Percentiles rank a stretch among this genome's conserved stretches.
phyloP scores from a whole-genome alignment of 129 eudicot species.

The Lactuca sativa region DNA sequence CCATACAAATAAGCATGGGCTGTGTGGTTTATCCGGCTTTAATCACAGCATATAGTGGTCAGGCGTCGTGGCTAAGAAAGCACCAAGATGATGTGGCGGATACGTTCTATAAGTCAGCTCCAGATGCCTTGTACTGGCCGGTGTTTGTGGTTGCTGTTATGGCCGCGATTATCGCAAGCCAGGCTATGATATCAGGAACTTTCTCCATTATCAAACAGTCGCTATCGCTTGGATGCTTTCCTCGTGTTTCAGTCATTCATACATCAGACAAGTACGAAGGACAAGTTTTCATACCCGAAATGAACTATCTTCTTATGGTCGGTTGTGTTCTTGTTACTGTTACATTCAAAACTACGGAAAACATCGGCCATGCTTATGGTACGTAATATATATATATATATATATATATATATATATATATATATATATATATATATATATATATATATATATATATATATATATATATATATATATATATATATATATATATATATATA shows the following conservation, averaged over 20 bases:
- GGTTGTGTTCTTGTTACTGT: conserved; percentile 71
- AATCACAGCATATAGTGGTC: conserved; percentile 60
- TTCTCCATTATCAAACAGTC: conserved; percentile 81
- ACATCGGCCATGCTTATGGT: conserved; percentile 91
- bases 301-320: conserved; percentile 72
- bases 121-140: conserved; percentile 71
- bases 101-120: conserved; percentile 62
- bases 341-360: conserved; percentile 48
- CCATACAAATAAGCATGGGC: conserved; percentile 82
- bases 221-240: conserved; percentile 77
- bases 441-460: too few relatives aligned
- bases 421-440: too few relatives aligned
- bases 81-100: conserved; percentile 32
- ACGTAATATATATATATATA: conserved; percentile 1
- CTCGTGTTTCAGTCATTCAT: conserved; percentile 74
- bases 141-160: conserved; percentile 68
- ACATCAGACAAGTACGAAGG: conserved; percentile 73
- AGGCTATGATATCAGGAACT: conserved; percentile 81
- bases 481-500: too few relatives aligned
- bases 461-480: too few relatives aligned
- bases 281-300: conserved; percentile 77
- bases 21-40: conserved; percentile 67
- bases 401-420: too few relatives aligned
- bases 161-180: conserved; percentile 85
- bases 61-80: conserved; percentile 59